These are phyloP conservation scores for Boletus edulis DNA, from an alignment of 768 basidiomycete genomes.

Conservation along the genomic window DNA sequence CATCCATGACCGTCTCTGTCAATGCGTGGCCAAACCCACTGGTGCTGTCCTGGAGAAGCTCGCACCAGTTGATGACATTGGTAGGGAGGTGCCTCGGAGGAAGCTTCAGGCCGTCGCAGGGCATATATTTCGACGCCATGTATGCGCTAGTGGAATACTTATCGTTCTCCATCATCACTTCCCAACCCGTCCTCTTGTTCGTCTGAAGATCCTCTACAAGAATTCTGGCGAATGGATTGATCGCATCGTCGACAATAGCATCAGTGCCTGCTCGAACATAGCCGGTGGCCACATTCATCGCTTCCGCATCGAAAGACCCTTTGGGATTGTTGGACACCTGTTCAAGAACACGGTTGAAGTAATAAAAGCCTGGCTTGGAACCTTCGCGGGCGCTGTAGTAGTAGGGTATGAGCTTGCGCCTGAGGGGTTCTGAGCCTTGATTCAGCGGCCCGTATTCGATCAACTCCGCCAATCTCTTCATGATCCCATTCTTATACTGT, in stretches of 20 bases:
- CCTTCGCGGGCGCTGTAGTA: conserved; percentile 9
- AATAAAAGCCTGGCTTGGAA: conserved; percentile 1
- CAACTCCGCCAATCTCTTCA: conserved; percentile 32
- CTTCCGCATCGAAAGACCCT: conserved; percentile 2
- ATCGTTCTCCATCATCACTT: conserved; percentile 27
- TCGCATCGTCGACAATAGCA: conserved; percentile 15
- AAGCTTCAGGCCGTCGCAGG: conserved; percentile 16
- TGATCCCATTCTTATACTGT: conserved; percentile 19
- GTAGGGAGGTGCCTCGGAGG: conserved; percentile 16
- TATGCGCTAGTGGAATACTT: conserved; percentile 29
- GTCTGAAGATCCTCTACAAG: conserved; percentile 20
- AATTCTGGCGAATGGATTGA: conserved; percentile 18
- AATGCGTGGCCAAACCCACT: conserved; percentile 23
- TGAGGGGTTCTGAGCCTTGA: conserved; percentile 2
- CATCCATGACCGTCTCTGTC: conserved; percentile 34
- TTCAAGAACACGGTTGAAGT: conserved; percentile 7
- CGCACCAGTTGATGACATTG: conserved; percentile 30
- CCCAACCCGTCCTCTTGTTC: conserved; percentile 20
- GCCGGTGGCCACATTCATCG: conserved; percentile 4
- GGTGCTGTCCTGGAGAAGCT: conserved; percentile 31
- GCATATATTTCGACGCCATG: conserved; percentile 23
- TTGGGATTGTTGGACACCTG: conserved; percentile 5
- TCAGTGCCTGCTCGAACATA: conserved; percentile 18
- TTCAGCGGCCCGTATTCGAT: conserved; percentile 20
- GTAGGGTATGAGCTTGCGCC: conserved; percentile 22